phyloP scores from a whole-genome alignment of 2,329 filamentous ascomycete species.

The Xylaria sp. region DNA sequence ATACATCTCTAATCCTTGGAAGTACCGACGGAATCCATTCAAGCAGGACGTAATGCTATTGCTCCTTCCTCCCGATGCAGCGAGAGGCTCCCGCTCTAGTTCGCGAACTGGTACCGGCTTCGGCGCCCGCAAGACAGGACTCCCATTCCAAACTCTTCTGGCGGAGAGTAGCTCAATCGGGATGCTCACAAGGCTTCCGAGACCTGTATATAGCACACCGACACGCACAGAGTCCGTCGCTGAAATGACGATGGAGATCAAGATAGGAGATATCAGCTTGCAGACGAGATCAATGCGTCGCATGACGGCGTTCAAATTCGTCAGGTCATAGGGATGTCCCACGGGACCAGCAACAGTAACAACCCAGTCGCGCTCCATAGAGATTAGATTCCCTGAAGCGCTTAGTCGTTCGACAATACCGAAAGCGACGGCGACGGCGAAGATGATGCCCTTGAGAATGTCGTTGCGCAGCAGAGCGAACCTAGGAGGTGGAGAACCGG shows the following conservation, averaged over 20 bases:
- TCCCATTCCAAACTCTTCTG: conserved; percentile 47
- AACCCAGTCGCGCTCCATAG: conserved; percentile 56
- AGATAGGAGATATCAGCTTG: conserved; percentile 59
- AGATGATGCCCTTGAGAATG: conserved; percentile 40
- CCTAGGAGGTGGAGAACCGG: background rate
- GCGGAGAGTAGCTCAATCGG: conserved; percentile 48
- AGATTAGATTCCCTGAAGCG: conserved; percentile 50
- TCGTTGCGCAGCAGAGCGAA: conserved; percentile 34
- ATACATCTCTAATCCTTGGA: conserved; percentile 44
- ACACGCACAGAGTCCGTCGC: conserved; percentile 49
- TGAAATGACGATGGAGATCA: conserved; percentile 54
- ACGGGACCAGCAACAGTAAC: conserved; percentile 43
- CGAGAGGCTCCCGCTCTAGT: background rate
- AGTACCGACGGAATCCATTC: conserved; percentile 33
- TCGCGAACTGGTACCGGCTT: conserved; percentile 32
- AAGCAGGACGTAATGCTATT: conserved; percentile 12
- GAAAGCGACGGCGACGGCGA: conserved; percentile 45
- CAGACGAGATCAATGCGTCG: conserved; percentile 62
- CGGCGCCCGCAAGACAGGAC: conserved; percentile 37
- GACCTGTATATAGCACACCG: conserved; percentile 53
- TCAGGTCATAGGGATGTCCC: conserved; percentile 46
- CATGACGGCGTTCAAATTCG: conserved; percentile 58
- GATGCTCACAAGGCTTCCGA: conserved; percentile 50
- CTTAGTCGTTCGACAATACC: conserved; percentile 51
- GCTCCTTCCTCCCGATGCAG: background rate